These are phyloP conservation scores for Yamadazyma diddensiae DNA, from an alignment of 1,139 yeast species.

Conservation along the genomic window DNA sequence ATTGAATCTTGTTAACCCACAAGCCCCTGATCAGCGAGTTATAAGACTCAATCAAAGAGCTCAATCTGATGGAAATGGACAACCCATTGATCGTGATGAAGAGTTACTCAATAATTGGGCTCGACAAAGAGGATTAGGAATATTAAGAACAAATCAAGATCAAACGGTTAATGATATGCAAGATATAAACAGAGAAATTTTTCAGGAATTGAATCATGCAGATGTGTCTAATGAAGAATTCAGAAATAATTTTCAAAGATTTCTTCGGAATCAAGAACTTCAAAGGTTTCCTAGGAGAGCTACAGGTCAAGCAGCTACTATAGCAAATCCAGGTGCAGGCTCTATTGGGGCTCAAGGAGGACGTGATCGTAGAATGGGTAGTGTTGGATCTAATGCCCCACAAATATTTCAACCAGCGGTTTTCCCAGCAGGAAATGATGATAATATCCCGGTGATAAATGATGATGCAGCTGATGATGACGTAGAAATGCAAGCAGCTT, in stretches of 20 bases:
- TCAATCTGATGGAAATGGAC: slow-evolving; percentile 1
- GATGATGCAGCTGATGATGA: slow-evolving; percentile 27
- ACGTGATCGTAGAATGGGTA: slow-evolving; percentile 3
- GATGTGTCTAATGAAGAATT: slow-evolving; percentile 37
- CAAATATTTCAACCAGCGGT: slow-evolving; percentile 45
- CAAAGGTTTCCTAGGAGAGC: slow-evolving; percentile 17
- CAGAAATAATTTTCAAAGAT: slow-evolving; percentile 37
- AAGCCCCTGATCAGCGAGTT: background rate
- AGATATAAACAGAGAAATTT: slow-evolving; percentile 34
- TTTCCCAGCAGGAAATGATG: slow-evolving; percentile 30
- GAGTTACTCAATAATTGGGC: slow-evolving; percentile 31
- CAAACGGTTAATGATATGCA: slow-evolving; percentile 23
- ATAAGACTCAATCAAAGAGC: background rate
- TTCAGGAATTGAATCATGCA: slow-evolving; percentile 33
- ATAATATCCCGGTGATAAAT: slow-evolving; percentile 24
- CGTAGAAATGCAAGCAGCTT: slow-evolving; percentile 36
- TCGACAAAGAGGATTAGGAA: slow-evolving; percentile 34
- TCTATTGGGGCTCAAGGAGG: too few species aligned
- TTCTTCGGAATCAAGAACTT: slow-evolving; percentile 30
- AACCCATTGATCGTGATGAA: slow-evolving; percentile 13
- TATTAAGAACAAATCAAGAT: slow-evolving; percentile 17
- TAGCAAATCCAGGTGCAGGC: too few species aligned
- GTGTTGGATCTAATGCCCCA: slow-evolving; percentile 32
- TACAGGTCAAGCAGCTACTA: background rate
- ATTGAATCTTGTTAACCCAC: background rate